Evolutionary conservation across 1,284 basidiomycete species (phyloP).

Genomic region (Pyrrhoderma noxium): DNA sequence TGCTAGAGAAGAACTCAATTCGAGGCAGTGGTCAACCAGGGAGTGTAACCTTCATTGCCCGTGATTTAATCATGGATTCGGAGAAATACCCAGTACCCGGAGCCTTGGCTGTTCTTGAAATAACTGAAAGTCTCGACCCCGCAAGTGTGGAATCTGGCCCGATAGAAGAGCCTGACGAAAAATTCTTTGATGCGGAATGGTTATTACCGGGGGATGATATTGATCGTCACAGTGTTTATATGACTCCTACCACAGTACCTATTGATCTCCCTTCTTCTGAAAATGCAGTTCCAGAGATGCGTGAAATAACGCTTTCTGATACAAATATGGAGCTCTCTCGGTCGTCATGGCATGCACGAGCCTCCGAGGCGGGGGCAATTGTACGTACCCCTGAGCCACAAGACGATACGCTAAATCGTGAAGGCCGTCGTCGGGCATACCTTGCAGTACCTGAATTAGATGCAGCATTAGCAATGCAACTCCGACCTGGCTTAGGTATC

Average conservation of each 20-base stretch:
- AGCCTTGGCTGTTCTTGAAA: background rate
- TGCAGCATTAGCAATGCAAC: conserved; percentile 68
- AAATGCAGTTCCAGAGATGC: conserved; percentile 24
- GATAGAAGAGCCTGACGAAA: conserved; percentile 26
- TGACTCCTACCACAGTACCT: background rate
- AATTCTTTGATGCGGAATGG: conserved; percentile 32
- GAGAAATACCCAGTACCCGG: conserved; percentile 16
- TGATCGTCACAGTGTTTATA: no score
- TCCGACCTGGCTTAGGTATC: conserved; percentile 55
- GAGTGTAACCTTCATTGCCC: background rate
- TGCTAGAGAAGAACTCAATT: conserved; percentile 25
- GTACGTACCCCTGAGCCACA: background rate
- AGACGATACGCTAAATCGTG: conserved; percentile 4
- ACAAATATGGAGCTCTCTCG: conserved; percentile 24
- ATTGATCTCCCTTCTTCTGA: conserved; percentile 27
- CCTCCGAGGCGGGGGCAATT: conserved; percentile 22
- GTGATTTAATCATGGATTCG: conserved; percentile 4
- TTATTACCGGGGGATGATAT: conserved; percentile 20
- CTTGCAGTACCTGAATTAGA: conserved; percentile 44
- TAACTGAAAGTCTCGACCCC: background rate
- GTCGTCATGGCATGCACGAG: conserved; percentile 37
- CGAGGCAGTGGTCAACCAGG: background rate
- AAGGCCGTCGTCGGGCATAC: conserved; percentile 27
- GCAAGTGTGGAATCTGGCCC: background rate
- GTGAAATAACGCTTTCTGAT: conserved; percentile 22